Evolutionary conservation across 2,329 filamentous ascomycete genomes (phyloP), one percentile per base, ranked within the genome.

Genomic region (Colletotrichum kahawae): DNA sequence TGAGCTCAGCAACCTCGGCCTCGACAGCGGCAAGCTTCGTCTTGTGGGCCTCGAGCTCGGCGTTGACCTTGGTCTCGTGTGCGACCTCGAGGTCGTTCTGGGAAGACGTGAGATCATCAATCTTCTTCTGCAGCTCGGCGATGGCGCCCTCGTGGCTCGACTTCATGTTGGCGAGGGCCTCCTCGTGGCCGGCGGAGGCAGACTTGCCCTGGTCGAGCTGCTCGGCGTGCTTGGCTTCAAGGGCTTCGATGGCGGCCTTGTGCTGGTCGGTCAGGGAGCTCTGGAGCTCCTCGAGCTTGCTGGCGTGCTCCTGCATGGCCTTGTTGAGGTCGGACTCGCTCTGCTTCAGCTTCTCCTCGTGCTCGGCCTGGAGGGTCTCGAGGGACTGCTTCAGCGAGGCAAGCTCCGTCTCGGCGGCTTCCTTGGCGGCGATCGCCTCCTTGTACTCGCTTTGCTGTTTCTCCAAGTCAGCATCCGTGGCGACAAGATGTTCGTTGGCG

Each of bases 181-280:
- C 83, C 74, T 90, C 87, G 34, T 90, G 87, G 3, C 86, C 87
- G 14, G 84, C 83, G 10, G 84, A 83, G 64, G 88, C 84, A 1
- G 85, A 79, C 78, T 87, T 84, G 70, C 85, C 87, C 78, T 88
- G 85, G 8, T 86, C 85, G 33, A 92, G 82, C 76, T 89, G 87
- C 60, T 86, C 85, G 36, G 87, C 84, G 77, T 92, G 89, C 77
- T 89, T 87, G n/a, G 85, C 82, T 80, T 91, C 87, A 60, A 92
- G 82, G 6, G 87, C 86, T 56, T 87, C 84, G 14, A 92, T 79
- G 21, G 87, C 84, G 56, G 86, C 82, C 60, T 86, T 81, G 77
- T 92, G 89, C 79, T 92, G 85, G 31, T 88, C 85, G 21, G 85
- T 82, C 8, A 92, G 81, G 1, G 86, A 85, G 56, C 84, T 81